Evolutionary conservation across 371 early-diverging fungal species (phyloP), one percentile per base, ranked within the genome.

Genomic region (Apophysomyces variabilis): DNA sequence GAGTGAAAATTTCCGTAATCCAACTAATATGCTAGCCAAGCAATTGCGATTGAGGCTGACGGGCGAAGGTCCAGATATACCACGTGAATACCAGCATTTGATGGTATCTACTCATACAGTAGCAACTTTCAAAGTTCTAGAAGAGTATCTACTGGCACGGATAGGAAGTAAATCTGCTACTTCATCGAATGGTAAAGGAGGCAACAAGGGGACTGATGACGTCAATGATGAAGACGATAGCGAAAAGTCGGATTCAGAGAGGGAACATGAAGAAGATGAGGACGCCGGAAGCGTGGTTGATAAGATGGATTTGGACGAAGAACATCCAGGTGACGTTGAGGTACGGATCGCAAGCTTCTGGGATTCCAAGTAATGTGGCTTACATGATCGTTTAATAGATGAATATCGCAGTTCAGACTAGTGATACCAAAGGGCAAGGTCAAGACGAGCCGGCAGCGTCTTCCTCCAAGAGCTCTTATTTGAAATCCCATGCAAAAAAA

Each of bases 51-150:
- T 95, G 44, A 73, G 83, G 37, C 75, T 95, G 11, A 77, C 84
- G 0, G 87, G 88, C 0, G 78, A 82, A 36, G 82, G 85, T 0
- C 68, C 69, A 0, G 83, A 86, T 46, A 86, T 88, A 4, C 90
- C 91, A 4, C 61, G 67, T 16, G 77, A 70, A 46, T 88, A 81
- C 58, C 80, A 84, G 46, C 82, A 85, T 59, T 45, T 87, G 38
- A 80, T 91, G 38, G 89, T 95, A 3, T 90, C 91, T 6, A 90
- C 95, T 12, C 95, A 95, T 75, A 94, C 96, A 5, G 85, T 95
- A 5, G 93, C 93, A 4, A 90, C 93, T 0, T 92, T 93, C 74
- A 81, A 87, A 47, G 87, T 88, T 1, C 66, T 95, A 7, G 95
- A 95, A 66, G 92, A 93, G 16, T 94, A 89, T 63, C 71, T 94